phyloP scores from a whole-genome alignment of 1,284 basidiomycete genomes.

The Caloboletus firmus region DNA sequence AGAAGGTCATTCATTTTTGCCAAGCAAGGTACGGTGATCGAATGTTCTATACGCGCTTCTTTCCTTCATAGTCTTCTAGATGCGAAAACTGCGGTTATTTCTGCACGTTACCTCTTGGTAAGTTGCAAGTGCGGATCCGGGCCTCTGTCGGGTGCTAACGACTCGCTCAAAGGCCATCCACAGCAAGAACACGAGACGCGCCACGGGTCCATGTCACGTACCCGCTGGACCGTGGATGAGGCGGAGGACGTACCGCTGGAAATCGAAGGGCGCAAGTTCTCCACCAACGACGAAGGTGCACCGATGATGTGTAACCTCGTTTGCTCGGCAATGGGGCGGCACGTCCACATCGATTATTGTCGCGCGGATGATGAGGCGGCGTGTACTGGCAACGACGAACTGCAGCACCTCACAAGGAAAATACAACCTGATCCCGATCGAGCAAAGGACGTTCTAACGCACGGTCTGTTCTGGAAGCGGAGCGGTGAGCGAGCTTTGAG shows the following conservation, averaged over 20 bases:
- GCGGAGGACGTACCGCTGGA: constrained; percentile 47
- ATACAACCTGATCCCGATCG: constrained; percentile 47
- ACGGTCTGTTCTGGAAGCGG: constrained; percentile 57
- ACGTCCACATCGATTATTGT: constrained; percentile 60
- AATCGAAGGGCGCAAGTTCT: constrained; percentile 55
- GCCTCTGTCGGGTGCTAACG: neutral
- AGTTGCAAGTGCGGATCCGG: neutral
- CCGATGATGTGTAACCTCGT: constrained; percentile 64
- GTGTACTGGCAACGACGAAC: constrained; percentile 44
- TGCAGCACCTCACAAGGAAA: constrained; percentile 46
- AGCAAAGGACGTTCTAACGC: constrained; percentile 55
- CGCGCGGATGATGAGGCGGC: constrained; percentile 37
- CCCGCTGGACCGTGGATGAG: constrained; percentile 56
- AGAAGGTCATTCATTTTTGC: constrained; percentile 49
- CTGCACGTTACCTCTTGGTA: constrained; percentile 58
- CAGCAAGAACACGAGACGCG: constrained; percentile 62
- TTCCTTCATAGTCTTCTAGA: constrained; percentile 28
- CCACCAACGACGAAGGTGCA: constrained; percentile 56
- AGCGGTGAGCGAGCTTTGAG: constrained; percentile 38
- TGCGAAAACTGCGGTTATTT: constrained; percentile 59
- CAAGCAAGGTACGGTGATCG: constrained; percentile 40
- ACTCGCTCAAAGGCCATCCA: constrained; percentile 46
- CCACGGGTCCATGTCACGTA: constrained; percentile 62
- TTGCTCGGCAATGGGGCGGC: constrained; percentile 54
- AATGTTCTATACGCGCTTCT: neutral